These are phyloP conservation scores for Trichosporon coremiiforme DNA, from an alignment of 1,284 basidiomycete genomes.

Conservation along the genomic window DNA sequence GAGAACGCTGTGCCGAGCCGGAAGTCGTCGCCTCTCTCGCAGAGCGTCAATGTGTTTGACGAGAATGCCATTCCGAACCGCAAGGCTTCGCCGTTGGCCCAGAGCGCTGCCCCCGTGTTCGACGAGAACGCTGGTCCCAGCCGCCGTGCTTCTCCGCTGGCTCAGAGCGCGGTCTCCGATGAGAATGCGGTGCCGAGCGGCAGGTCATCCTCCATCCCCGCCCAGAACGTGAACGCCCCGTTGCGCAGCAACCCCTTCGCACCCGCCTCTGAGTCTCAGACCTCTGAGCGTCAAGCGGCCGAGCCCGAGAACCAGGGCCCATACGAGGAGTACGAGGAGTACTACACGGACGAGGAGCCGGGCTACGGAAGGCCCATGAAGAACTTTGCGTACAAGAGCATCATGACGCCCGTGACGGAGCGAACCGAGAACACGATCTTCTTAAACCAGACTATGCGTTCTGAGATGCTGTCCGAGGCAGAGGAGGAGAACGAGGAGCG, in stretches of 20 bases:
- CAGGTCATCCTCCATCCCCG: slow-evolving; percentile 21
- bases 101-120: background rate
- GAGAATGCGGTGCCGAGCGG: background rate
- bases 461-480: slow-evolving; percentile 6
- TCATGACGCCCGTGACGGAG: slow-evolving; percentile 95
- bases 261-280: background rate
- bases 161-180: slow-evolving; percentile 23
- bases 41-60: background rate
- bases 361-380: slow-evolving; percentile 71
- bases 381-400: slow-evolving; percentile 62
- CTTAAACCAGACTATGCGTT: slow-evolving; percentile 39
- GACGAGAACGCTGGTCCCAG: background rate
- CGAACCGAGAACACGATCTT: slow-evolving; percentile 81
- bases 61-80: background rate
- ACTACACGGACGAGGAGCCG: slow-evolving; percentile 37
- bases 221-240: slow-evolving; percentile 21
- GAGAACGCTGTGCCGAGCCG: slow-evolving; percentile 9
- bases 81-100: background rate
- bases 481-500: slow-evolving; percentile 36
- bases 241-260: slow-evolving; percentile 38
- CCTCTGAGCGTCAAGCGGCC: background rate
- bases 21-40: background rate
- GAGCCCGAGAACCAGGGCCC: slow-evolving; percentile 33
- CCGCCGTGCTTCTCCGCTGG: slow-evolving; percentile 20
- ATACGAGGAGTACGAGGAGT: slow-evolving; percentile 19